These are phyloP conservation scores for Pythium apleroticum DNA, from an alignment of 352 stramenopile genomes.

Conservation along the genomic window DNA sequence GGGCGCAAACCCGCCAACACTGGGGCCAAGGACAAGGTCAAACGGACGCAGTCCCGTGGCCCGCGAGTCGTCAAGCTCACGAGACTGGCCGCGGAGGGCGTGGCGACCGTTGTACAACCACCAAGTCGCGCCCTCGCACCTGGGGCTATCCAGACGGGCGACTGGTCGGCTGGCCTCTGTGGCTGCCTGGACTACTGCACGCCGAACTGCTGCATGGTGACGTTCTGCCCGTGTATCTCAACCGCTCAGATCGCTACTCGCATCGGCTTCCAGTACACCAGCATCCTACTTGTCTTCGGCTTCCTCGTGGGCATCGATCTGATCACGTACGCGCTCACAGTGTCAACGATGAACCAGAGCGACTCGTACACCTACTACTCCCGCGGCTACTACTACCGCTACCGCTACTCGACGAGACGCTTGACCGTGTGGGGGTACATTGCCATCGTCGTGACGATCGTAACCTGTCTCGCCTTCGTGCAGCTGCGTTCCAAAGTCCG, in stretches of 20 bases:
- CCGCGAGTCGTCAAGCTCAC: too few relatives aligned
- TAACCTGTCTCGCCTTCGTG: too few relatives aligned
- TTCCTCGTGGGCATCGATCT: not conserved
- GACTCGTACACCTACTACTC: not conserved
- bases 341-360: not conserved
- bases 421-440: not conserved
- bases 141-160: not conserved
- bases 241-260: slow-evolving; percentile 21
- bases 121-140: too few relatives aligned
- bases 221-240: slow-evolving; percentile 24
- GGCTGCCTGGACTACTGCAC: slow-evolving; percentile 18
- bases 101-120: too few relatives aligned
- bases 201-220: slow-evolving; percentile 28
- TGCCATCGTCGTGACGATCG: not conserved
- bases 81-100: too few relatives aligned
- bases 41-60: not conserved
- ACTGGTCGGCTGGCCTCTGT: slow-evolving; percentile 22
- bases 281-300: not conserved
- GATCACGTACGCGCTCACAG: not conserved
- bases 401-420: not conserved
- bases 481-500: too few relatives aligned
- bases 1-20: too few relatives aligned
- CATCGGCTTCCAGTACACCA: slow-evolving; percentile 17
- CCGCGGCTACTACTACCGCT: not conserved
- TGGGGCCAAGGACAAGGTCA: not conserved